Evolutionary conservation across 805 yeast species (phyloP).

Genomic region (Candida dendrica): DNA sequence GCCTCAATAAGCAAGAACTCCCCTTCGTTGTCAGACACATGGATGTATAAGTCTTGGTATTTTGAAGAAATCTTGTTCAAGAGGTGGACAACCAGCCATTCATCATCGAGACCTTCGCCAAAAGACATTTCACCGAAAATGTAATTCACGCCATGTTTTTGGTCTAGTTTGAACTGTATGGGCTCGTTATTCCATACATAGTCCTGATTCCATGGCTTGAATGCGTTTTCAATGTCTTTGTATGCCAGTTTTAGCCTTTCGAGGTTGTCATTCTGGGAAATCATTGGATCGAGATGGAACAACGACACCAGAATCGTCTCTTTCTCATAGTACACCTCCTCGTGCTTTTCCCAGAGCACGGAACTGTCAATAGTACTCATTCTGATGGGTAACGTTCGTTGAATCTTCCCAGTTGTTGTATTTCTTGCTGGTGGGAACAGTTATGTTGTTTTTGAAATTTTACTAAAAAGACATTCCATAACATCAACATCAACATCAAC

Average conservation of each 20-base stretch:
- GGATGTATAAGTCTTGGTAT: constrained; percentile 33
- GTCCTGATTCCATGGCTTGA: constrained; percentile 28
- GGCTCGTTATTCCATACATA: constrained; percentile 37
- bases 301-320: constrained; percentile 21
- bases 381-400: too few relatives aligned
- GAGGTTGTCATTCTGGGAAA: constrained; percentile 11
- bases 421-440: too few relatives aligned
- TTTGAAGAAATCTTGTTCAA: constrained; percentile 30
- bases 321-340: constrained; percentile 3
- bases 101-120: constrained; percentile 38
- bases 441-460: not conserved
- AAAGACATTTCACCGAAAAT: constrained; percentile 32
- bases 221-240: constrained; percentile 15
- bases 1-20: constrained; percentile 49
- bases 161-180: constrained; percentile 1
- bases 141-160: constrained; percentile 5
- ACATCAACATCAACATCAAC: not conserved
- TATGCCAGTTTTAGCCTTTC: constrained; percentile 9
- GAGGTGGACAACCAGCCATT: constrained; percentile 34
- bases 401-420: too few relatives aligned
- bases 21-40: constrained; percentile 45
- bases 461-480: not conserved
- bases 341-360: constrained; percentile 10
- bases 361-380: not conserved
- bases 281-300: constrained; percentile 24